phyloP scores from a whole-genome alignment of 2,329 filamentous ascomycete genomes.

The Sporothrix brasiliensis region DNA sequence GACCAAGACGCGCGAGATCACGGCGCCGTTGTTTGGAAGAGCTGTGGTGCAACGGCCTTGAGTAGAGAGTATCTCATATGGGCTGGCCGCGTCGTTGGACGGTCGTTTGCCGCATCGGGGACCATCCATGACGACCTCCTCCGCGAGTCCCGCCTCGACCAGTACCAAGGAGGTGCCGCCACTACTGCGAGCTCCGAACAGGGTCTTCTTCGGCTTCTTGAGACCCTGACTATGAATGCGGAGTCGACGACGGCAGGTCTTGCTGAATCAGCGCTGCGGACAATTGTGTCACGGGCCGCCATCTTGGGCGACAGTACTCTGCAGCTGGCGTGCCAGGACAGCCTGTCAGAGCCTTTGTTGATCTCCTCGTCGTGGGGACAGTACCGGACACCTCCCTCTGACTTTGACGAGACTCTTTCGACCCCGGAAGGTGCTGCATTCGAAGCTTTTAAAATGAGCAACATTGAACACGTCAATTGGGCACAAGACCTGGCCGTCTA shows the following conservation, averaged over 20 bases:
- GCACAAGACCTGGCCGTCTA: slow-evolving; percentile 62
- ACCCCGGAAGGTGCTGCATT: slow-evolving; percentile 35
- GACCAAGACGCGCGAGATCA: slow-evolving; percentile 66
- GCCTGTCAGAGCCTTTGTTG: slow-evolving; percentile 56
- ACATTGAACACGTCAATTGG: slow-evolving; percentile 59
- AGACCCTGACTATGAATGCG: slow-evolving; percentile 62
- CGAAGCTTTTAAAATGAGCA: slow-evolving; percentile 44
- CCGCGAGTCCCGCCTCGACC: slow-evolving; percentile 59
- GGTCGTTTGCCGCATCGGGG: slow-evolving; percentile 78
- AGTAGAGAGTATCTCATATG: slow-evolving; percentile 76
- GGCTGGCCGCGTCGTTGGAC: slow-evolving; percentile 82
- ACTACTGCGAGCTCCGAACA: slow-evolving; percentile 62
- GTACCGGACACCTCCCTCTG: slow-evolving; percentile 60
- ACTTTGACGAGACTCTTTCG: slow-evolving; percentile 42
- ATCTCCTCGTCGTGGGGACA: slow-evolving; percentile 60
- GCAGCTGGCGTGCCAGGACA: slow-evolving; percentile 54
- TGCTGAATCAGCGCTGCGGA: slow-evolving; percentile 62
- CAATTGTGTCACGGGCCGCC: slow-evolving; percentile 58
- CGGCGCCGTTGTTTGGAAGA: slow-evolving; percentile 73
- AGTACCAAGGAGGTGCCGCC: slow-evolving; percentile 51
- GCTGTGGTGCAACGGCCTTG: slow-evolving; percentile 65
- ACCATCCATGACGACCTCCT: slow-evolving; percentile 63
- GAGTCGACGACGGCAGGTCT: slow-evolving; percentile 60
- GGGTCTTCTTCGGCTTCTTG: slow-evolving; percentile 64
- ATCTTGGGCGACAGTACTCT: slow-evolving; percentile 53